Conservation (phyloP, 176 grass and related monocot genomes). For the Calamus simplicifolius region DNA sequence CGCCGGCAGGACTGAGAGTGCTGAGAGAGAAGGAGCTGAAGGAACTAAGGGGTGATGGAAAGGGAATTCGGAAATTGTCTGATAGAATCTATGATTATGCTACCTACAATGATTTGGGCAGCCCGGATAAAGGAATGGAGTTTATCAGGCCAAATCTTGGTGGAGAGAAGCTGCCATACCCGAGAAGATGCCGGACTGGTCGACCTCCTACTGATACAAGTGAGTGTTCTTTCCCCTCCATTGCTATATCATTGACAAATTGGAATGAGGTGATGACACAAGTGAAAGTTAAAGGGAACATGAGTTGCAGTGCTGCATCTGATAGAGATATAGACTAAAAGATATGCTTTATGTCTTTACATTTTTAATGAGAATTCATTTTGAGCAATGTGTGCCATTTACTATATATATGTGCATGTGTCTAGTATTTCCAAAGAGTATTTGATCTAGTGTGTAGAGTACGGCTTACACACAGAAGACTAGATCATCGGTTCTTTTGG, state of each 20-base stretch:
- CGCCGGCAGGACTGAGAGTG: slow-evolving; percentile 62
- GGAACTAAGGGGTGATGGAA: slow-evolving; percentile 70
- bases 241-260: slow-evolving; percentile 4
- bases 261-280: background rate
- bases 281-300: too few species aligned
- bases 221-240: slow-evolving; percentile 37
- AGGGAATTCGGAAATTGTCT: slow-evolving; percentile 60
- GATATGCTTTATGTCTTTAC: too few species aligned
- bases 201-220: slow-evolving; percentile 73
- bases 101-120: slow-evolving; percentile 89
- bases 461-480: too few species aligned
- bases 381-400: too few species aligned
- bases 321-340: too few species aligned
- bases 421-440: too few species aligned
- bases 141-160: slow-evolving; percentile 64
- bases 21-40: slow-evolving; percentile 73
- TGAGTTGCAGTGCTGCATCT: too few species aligned
- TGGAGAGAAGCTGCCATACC: slow-evolving; percentile 76
- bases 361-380: too few species aligned
- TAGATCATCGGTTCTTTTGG: too few species aligned
- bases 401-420: too few species aligned
- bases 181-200: slow-evolving; percentile 76
- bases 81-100: slow-evolving; percentile 90
- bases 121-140: slow-evolving; percentile 64
- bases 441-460: too few species aligned